Base-by-base conservation (phyloP, 140 eudicot species). In the Stevia rebaudiana region DNA sequence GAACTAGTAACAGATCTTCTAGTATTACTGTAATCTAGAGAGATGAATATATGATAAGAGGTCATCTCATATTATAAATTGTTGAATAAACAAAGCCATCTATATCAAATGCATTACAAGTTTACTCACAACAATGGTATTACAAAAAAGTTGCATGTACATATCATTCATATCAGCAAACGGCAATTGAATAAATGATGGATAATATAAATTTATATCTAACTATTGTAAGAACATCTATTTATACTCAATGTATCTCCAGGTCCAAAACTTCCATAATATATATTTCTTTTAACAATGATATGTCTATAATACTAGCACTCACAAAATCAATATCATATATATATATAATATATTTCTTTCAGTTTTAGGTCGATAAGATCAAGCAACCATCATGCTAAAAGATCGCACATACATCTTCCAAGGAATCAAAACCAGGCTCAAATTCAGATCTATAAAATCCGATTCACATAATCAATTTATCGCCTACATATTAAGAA, bases 401-500 rank as follows among this genome's bases (percentile, higher is more conserved):
- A 8, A 40, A 40, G 1, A 33, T 57, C 64, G 12, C 11, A n/a
- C 36, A 40, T 22, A 0, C 4, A 18, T 30, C 43, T 19, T 22
- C 51, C 19, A 16, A 3, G 22, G 1, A 16, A 13, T 15, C 10
- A 8, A 36, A 36, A 8, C 41, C 41, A 47, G 12, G 13, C 15
- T 28, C 59, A 30, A 30, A 61, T 16, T 18, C 22, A 8, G 25
- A 63, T 62, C 54, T 8, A 62, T 0, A 15, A 30, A 44, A 48
- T 11, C 17, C 10, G 10, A 16, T 25, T 63, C 5, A 16, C 43
- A 5, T 1, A 66, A 35, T 13, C 61, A 49, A 49, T 15, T 33
- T 30, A 65, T 16, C 1, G 35, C 6, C 11, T 49, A 50, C 59
- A 65, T 19, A 65, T 65, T 25, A 47, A 65, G 16, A 63, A 63